Percentiles rank a stretch among this genome's conserved stretches.
phyloP scores from a whole-genome alignment of 805 yeast genomes.

The Ogataea glucozyma region DNA sequence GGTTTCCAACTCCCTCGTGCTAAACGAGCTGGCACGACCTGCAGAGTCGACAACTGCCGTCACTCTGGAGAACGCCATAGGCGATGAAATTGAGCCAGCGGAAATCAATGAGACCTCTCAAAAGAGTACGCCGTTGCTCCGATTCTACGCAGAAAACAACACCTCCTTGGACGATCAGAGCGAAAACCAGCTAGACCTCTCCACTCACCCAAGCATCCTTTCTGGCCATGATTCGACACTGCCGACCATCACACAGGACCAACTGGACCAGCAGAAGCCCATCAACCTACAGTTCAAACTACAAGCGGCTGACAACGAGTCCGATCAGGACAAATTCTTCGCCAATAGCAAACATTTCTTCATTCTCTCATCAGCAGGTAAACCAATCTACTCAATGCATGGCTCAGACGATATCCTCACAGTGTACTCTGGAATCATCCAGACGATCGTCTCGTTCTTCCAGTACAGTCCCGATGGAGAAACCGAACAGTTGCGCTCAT shows the following conservation, averaged over 20 bases:
- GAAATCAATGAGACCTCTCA: background rate
- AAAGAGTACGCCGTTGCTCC: slow-evolving; percentile 3
- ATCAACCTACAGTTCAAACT: slow-evolving; percentile 24
- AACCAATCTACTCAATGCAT: slow-evolving; percentile 78
- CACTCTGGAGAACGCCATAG: slow-evolving; percentile 23
- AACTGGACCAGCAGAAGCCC: slow-evolving; percentile 12
- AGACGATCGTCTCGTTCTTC: slow-evolving; percentile 75
- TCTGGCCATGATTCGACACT: slow-evolving; percentile 21
- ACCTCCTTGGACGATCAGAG: slow-evolving; percentile 14
- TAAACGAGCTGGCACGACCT: slow-evolving; percentile 22
- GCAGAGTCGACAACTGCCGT: slow-evolving; percentile 38
- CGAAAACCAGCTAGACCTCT: slow-evolving; percentile 7
- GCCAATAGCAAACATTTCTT: slow-evolving; percentile 65
- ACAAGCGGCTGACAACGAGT: slow-evolving; percentile 31
- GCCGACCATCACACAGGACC: slow-evolving; percentile 8
- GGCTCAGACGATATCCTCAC: slow-evolving; percentile 68
- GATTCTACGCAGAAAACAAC: slow-evolving; percentile 6
- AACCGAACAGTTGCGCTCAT: slow-evolving; percentile 44
- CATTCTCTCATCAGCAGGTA: slow-evolving; percentile 81
- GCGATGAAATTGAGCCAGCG: slow-evolving; percentile 12
- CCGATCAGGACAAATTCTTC: slow-evolving; percentile 35
- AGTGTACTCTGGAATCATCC: slow-evolving; percentile 77
- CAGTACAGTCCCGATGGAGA: slow-evolving; percentile 42
- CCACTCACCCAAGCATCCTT: slow-evolving; percentile 24
- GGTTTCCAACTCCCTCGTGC: slow-evolving; percentile 20